Conservation (phyloP, 805 yeast genomes). For the Hemisphaericaspora nanyangensis region DNA sequence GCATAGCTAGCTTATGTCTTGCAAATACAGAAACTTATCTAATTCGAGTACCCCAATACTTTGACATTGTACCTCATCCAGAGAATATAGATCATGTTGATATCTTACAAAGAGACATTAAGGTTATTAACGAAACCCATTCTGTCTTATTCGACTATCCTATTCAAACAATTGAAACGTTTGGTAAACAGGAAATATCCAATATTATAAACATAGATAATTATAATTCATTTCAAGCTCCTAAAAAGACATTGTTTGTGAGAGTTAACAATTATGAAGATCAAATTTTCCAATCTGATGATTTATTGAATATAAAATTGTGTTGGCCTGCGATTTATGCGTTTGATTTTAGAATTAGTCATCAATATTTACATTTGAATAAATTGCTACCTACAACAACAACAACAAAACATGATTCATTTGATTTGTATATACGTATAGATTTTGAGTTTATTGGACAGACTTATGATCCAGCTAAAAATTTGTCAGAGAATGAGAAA, state of each 20-base stretch:
- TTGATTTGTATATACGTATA: constrained; percentile 24
- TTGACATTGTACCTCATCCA: constrained; percentile 23
- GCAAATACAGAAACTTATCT: constrained; percentile 39
- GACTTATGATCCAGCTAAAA: constrained; percentile 11
- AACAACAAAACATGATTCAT: constrained; percentile 3
- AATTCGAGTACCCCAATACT: constrained; percentile 31
- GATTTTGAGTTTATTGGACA: constrained; percentile 19
- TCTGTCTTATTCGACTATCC: constrained; percentile 22
- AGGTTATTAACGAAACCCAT: constrained; percentile 19
- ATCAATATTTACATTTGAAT: constrained; percentile 17
- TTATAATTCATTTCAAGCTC: constrained; percentile 9
- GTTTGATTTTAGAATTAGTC: constrained; percentile 19
- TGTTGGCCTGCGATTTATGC: constrained; percentile 38
- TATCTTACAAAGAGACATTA: constrained; percentile 3
- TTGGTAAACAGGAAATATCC: not conserved
- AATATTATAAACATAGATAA: constrained; percentile 3
- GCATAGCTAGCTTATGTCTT: constrained; percentile 1
- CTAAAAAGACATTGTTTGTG: constrained; percentile 19
- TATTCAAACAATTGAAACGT: constrained; percentile 14
- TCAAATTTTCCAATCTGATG: constrained; percentile 20
- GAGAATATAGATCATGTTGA: not conserved
- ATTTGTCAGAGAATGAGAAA: constrained; percentile 8
- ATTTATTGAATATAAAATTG: constrained; percentile 24
- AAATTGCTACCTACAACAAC: constrained; percentile 8
- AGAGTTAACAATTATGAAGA: constrained; percentile 32